Evolutionary conservation across 768 basidiomycete genomes (phyloP).

Genomic region (Pulveroboletus ravenelii): DNA sequence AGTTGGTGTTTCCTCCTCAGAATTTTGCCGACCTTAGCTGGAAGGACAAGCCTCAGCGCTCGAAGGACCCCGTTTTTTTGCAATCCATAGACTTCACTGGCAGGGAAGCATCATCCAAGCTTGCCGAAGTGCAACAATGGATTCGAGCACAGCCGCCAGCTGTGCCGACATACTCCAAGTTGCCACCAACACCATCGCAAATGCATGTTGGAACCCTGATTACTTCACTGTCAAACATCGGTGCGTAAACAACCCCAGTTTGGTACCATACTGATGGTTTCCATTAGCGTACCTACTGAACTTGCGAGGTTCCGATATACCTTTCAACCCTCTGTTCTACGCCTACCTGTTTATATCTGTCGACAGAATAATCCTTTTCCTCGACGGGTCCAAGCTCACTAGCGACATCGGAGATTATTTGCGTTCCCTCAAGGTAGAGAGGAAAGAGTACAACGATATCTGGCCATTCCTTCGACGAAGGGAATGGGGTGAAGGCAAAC

Average conservation of each 20-base stretch:
- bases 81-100: constrained; percentile 72
- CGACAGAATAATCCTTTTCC: constrained; percentile 64
- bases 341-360: constrained; percentile 75
- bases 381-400: constrained; percentile 63
- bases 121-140: constrained; percentile 68
- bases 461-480: constrained; percentile 74
- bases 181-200: constrained; percentile 54
- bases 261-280: constrained; percentile 1
- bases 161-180: constrained; percentile 58
- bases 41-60: constrained; percentile 70
- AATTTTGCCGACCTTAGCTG: constrained; percentile 83
- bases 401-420: constrained; percentile 57
- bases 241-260: constrained; percentile 34
- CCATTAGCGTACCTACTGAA: constrained; percentile 78
- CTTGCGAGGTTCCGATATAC: constrained; percentile 84
- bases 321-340: constrained; percentile 89
- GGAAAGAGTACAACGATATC: constrained; percentile 68
- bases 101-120: constrained; percentile 62
- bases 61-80: constrained; percentile 57
- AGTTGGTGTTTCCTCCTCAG: constrained; percentile 74
- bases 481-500: constrained; percentile 78
- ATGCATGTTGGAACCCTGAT: constrained; percentile 65
- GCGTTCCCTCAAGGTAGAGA: constrained; percentile 49
- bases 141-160: constrained; percentile 56
- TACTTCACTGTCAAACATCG: constrained; percentile 65